A percentile compares a stretch with the other conserved stretches of the same genome.
Conservation (phyloP, 768 basidiomycete genomes). For the Hirschioporus abietinus region DNA sequence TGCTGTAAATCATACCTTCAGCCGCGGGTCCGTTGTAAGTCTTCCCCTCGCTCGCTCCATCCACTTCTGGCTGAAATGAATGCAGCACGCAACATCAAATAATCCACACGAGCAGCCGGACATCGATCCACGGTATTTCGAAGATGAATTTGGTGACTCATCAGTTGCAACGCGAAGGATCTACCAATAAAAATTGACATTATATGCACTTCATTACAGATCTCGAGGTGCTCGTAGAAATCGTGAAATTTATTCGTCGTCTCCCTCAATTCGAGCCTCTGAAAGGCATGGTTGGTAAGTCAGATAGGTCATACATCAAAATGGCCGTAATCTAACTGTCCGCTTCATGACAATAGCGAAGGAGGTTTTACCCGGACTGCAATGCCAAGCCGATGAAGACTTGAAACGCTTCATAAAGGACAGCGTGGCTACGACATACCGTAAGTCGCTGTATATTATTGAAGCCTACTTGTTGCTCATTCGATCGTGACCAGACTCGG, state of each 20-base stretch:
- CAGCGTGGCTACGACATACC: conserved; percentile 7
- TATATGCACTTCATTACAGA: conserved; percentile 20
- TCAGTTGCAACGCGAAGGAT: not conserved
- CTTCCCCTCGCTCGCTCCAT: not conserved
- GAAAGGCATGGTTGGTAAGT: conserved; percentile 26
- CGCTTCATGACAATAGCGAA: conserved; percentile 17
- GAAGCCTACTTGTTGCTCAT: not conserved
- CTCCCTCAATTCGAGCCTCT: conserved; percentile 26
- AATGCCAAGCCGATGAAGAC: conserved; percentile 27
- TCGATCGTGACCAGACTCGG: conserved; percentile 28
- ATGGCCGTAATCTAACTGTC: not conserved
- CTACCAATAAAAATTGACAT: not conserved
- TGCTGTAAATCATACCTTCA: conserved; percentile 19
- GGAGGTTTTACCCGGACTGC: conserved; percentile 30
- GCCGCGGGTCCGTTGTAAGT: conserved; percentile 19
- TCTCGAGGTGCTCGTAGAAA: conserved; percentile 28
- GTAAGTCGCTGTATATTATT: conserved; percentile 3
- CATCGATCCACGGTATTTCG: conserved; percentile 39
- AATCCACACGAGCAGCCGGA: conserved; percentile 30
- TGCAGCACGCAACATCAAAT: conserved; percentile 24
- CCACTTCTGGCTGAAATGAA: not conserved
- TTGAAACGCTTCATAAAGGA: conserved; percentile 24
- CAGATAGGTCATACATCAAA: conserved; percentile 12
- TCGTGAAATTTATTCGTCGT: conserved; percentile 27
- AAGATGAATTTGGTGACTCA: conserved; percentile 32